Evolutionary conservation across 2,329 filamentous ascomycete genomes (phyloP), one percentile per base, ranked within the genome.

Genomic region (Incumbomyces lentus): DNA sequence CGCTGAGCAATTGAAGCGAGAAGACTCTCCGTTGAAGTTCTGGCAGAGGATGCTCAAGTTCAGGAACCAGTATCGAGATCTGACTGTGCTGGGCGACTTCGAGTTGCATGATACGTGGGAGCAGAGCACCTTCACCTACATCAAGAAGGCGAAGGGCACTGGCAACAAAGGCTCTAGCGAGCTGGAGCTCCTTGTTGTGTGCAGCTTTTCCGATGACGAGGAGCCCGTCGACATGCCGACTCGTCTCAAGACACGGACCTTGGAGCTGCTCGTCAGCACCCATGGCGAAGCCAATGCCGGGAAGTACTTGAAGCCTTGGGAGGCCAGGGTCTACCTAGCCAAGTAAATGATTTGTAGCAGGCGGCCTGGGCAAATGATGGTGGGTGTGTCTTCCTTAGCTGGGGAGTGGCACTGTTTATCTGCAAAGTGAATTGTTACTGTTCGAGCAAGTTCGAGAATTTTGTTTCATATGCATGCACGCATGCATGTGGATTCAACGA

Each of bases 61-160:
- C 43, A 73, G 84, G 50, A 84, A 84, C 58, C 61, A 72, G 38
- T 68, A 77, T 56, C 70, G 70, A 37, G 75, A 84, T 50, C 59
- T 84, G 1, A 78, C 86, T 48, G 74, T 85, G 2, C 84, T 85
- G 55, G 82, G 82, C 1, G 67, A 76, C 45, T 85, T 84, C 51
- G 68, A 71, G 41, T 55, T 74, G 18, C 59, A 82, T 1, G 72
- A 75, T 0, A 61, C 67, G 0, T 67, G 77, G 3, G 72, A 77
- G 29, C 58, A 65, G 48, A 62, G 72, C 19, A 62, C 78, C 0
- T 82, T 84, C 55, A 69, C 74, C 0, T 78, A 82, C 40, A 61
- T 73, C 2, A 58, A 58, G 45, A 75, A 68, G 7, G 65, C 63
- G 36, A 47, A 47, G 12, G 40, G 40, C 13, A 44, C 48, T 16